A percentile compares a stretch with the other conserved stretches of the same genome.
phyloP scores from a whole-genome alignment of 352 stramenopile genomes.

The Aphanomyces euteiches region DNA sequence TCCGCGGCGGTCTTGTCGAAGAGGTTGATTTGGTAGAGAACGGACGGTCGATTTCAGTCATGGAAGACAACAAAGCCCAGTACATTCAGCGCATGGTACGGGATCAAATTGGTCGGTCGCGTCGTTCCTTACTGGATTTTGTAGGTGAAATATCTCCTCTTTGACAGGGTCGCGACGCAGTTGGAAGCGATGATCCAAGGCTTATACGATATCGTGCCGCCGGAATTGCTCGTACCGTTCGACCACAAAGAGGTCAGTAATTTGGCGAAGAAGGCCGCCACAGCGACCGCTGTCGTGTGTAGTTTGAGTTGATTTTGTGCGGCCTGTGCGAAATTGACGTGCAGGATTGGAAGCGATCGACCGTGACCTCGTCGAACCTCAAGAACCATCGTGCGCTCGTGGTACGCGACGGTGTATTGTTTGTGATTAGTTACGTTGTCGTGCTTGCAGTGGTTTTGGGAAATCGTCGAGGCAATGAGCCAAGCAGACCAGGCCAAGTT shows the following conservation, averaged over 20 bases:
- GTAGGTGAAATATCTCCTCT: conserved; percentile 89
- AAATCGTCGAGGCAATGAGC: conserved; percentile 76
- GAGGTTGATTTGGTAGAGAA: conserved; percentile 88
- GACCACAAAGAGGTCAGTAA: conserved; percentile 89
- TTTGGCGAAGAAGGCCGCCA: not conserved
- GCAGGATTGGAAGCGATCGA: conserved; percentile 90
- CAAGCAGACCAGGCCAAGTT: conserved; percentile 92
- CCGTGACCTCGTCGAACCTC: conserved; percentile 51
- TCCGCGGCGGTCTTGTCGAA: conserved; percentile 60
- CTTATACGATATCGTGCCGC: conserved; percentile 90
- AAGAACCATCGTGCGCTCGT: conserved; percentile 46
- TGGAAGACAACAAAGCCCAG: conserved; percentile 91
- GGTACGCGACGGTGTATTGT: not conserved
- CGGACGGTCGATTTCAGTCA: conserved; percentile 89
- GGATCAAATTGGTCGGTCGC: not conserved
- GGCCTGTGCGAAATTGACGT: conserved; percentile 92
- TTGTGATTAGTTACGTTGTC: not conserved
- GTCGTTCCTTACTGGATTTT: conserved; percentile 32
- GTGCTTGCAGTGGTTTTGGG: conserved; percentile 88
- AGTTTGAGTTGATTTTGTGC: conserved; percentile 93
- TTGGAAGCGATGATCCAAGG: conserved; percentile 88
- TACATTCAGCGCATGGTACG: conserved; percentile 91
- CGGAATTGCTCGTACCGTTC: conserved; percentile 85
- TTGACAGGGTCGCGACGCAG: conserved; percentile 85
- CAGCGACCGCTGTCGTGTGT: not conserved